These are phyloP conservation scores for Termitomyces sp. DNA, from an alignment of 768 basidiomycete species.

Conservation along the genomic window DNA sequence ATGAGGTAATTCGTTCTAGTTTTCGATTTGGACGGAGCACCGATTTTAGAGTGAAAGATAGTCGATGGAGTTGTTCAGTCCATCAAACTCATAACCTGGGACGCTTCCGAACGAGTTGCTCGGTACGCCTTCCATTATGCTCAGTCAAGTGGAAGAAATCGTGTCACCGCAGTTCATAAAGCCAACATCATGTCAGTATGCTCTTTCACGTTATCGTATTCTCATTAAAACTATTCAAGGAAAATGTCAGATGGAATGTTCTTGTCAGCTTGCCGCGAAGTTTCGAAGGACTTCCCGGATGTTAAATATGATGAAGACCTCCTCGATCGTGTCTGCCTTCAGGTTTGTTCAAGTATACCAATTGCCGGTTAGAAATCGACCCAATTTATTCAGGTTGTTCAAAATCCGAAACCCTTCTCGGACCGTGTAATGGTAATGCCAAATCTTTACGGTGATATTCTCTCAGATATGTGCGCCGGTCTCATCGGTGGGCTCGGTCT, in stretches of 20 bases:
- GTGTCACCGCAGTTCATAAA: conserved; percentile 98
- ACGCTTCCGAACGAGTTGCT: conserved; percentile 97
- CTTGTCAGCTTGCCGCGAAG: conserved; percentile 92
- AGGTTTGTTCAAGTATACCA: conserved; percentile 39
- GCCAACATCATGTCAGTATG: conserved; percentile 91
- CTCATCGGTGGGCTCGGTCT: conserved; percentile 96
- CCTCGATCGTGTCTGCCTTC: conserved; percentile 91
- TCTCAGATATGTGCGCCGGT: conserved; percentile 98
- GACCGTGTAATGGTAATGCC: conserved; percentile 99
- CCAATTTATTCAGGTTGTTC: conserved; percentile 55
- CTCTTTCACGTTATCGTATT: conserved; percentile 7
- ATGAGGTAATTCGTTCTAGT: conserved; percentile 61
- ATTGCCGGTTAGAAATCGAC: neutral
- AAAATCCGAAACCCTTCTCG: conserved; percentile 88
- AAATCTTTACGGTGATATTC: conserved; percentile 92
- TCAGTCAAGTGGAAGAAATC: conserved; percentile 76
- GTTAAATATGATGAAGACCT: conserved; percentile 96
- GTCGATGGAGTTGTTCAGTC: conserved; percentile 98
- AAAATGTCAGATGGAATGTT: conserved; percentile 99
- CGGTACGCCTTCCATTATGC: conserved; percentile 99
- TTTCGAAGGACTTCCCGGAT: conserved; percentile 92
- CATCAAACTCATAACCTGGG: conserved; percentile 99
- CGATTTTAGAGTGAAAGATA: conserved; percentile 40
- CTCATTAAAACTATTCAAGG: conserved; percentile 38
- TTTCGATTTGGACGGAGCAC: neutral